These are phyloP conservation scores for Hura crepitans DNA, from an alignment of 441 rosid genomes.

Conservation along the genomic window DNA sequence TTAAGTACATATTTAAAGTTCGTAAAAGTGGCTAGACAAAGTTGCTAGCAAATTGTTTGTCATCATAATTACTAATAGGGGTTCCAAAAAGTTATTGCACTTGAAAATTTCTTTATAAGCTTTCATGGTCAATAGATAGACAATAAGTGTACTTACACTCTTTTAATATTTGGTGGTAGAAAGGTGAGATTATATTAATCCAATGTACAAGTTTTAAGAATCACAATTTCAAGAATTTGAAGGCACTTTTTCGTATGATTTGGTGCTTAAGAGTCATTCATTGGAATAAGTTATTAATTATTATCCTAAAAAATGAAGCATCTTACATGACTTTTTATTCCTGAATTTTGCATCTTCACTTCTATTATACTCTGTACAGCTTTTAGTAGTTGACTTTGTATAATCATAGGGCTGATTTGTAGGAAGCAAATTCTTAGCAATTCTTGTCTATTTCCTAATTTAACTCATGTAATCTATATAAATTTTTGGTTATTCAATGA, in stretches of 20 bases:
- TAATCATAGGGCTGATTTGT: no score
- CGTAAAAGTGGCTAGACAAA: neutral
- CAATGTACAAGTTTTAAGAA: neutral
- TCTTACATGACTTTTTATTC: neutral
- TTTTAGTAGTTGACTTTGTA: no score
- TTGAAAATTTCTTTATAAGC: no score
- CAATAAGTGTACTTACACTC: neutral
- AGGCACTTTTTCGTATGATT: neutral
- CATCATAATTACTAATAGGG: neutral
- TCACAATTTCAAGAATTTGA: neutral
- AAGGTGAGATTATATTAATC: neutral
- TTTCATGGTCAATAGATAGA: neutral
- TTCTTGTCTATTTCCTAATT: no score
- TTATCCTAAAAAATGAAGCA: neutral
- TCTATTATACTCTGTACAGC: no score
- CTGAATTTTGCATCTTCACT: neutral
- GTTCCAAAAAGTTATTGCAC: neutral
- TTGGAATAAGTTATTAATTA: neutral
- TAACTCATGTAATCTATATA: no score
- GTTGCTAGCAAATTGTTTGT: neutral
- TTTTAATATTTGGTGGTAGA: neutral
- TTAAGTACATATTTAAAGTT: neutral
- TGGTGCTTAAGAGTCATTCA: neutral
- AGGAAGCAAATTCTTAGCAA: no score
- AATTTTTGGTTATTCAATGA: no score